Evolutionary conservation across 1,139 yeast genomes (phyloP).

Genomic region (Candida glucosophila): DNA sequence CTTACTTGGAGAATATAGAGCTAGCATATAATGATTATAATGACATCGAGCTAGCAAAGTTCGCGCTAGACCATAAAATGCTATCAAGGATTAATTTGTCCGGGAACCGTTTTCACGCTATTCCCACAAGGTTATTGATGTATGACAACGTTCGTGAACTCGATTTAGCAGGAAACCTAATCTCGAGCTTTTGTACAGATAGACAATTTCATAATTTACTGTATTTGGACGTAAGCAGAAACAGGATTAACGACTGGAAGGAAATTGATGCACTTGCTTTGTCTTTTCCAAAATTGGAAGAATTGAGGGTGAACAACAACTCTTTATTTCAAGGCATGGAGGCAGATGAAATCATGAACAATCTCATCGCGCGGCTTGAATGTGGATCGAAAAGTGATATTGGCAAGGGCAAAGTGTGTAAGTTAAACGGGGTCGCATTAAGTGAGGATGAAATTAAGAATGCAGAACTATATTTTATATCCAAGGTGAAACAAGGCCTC

Average conservation of each 20-base stretch:
- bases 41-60: too few relatives aligned
- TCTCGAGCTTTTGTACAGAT: constrained; percentile 4
- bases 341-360: constrained; percentile 27
- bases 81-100: constrained; percentile 51
- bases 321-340: constrained; percentile 34
- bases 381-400: constrained; percentile 9
- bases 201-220: constrained; percentile 3
- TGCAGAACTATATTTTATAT: constrained; percentile 61
- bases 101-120: constrained; percentile 23
- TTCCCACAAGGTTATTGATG: constrained; percentile 17
- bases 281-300: constrained; percentile 27
- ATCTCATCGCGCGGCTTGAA: constrained; percentile 42
- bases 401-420: constrained; percentile 13
- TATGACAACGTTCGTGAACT: constrained; percentile 6
- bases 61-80: too few relatives aligned
- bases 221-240: constrained; percentile 40
- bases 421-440: constrained; percentile 51
- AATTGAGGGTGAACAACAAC: constrained; percentile 44
- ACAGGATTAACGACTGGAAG: constrained; percentile 37
- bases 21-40: constrained; percentile 40
- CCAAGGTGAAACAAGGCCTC: constrained; percentile 32
- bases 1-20: constrained; percentile 31
- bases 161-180: constrained; percentile 21
- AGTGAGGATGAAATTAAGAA: constrained; percentile 41
- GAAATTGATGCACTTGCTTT: constrained; percentile 33